Evolutionary conservation across 2,329 filamentous ascomycete genomes (phyloP), one percentile per base, ranked within the genome.

Genomic region (Byssothecium circinans): DNA sequence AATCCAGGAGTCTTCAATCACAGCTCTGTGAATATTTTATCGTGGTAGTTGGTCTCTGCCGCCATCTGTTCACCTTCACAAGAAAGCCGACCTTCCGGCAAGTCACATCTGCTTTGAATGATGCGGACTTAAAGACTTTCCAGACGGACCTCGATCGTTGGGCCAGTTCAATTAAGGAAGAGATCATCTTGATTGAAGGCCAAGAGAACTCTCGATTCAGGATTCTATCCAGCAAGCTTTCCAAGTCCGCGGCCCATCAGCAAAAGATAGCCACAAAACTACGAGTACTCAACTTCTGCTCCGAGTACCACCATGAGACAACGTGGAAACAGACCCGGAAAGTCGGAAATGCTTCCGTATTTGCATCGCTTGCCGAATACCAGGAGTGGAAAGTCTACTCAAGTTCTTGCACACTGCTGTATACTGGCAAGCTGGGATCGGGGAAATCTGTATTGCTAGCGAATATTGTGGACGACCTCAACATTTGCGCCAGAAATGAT

Each of bases 401-500:
- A 27, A 27, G 25, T 7, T 27, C 25, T 7, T 11, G 25, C 25
- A 11, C 25, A 7, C 25, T 27, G 11, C 1, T 76, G 0, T 70
- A 58, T 25, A 64, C 43, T 8, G 75, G 74, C 4, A 76, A 73
- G 35, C 57, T 78, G 1, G 75, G 75, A 1, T 72, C 69, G 0
- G 75, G 75, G 0, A 78, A 78, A 47, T 76, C 76, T 0, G 74
- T 78, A 1, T 41, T 73, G 7, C 38, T 77, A 3, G 74, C 75
- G 2, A 78, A 76, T 41, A 66, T 78, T 0, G 62, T 78, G 1
- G 57, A 64, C n/a, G 53, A 65, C 19, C 54, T 66, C 11, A 50
- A 29, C 36, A n/a, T 61, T 20, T 38, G 19, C 4, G 35, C 39
- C 2, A 14, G 33, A 12, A 48, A 45, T 2, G 35, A 47, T 12